Conservation (phyloP, 2,329 filamentous ascomycete genomes). For the Aureobasidium vineae region DNA sequence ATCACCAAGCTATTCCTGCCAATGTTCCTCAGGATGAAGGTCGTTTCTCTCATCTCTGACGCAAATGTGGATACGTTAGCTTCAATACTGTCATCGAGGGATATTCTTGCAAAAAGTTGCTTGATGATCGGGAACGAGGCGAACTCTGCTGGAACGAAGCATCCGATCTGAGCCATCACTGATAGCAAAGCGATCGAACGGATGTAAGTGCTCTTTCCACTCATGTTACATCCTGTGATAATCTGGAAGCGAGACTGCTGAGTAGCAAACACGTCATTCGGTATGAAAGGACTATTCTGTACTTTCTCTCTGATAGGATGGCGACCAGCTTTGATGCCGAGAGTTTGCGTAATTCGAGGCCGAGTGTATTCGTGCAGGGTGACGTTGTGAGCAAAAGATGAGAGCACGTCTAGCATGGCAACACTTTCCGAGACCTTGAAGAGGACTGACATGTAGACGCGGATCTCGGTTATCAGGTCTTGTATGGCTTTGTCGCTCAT, state of each 20-base stretch:
- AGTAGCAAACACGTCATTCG: constrained; percentile 87
- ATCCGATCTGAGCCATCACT: constrained; percentile 92
- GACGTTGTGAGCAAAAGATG: constrained; percentile 71
- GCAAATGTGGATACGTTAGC: constrained; percentile 92
- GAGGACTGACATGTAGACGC: constrained; percentile 66
- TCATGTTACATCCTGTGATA: constrained; percentile 97
- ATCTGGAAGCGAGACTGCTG: constrained; percentile 83
- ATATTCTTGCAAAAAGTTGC: constrained; percentile 83
- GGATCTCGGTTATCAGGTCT: constrained; percentile 68
- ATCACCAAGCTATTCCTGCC: constrained; percentile 64
- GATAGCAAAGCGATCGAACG: constrained; percentile 77
- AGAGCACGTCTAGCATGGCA: constrained; percentile 68
- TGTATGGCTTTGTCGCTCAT: constrained; percentile 75
- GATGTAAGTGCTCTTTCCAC: constrained; percentile 95
- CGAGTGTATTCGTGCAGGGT: constrained; percentile 66
- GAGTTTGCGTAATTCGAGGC: constrained; percentile 61
- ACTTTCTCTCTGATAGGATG: constrained; percentile 78
- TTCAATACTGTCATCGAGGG: constrained; percentile 83
- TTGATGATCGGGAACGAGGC: constrained; percentile 77
- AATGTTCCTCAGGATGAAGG: constrained; percentile 85
- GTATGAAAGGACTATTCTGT: constrained; percentile 67
- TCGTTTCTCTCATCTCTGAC: constrained; percentile 92
- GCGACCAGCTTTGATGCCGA: constrained; percentile 71
- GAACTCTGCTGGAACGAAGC: constrained; percentile 82
- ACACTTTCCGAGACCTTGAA: constrained; percentile 86